Conservation (phyloP, 2,329 filamentous ascomycete species). For the Xylariaceae sp. region DNA sequence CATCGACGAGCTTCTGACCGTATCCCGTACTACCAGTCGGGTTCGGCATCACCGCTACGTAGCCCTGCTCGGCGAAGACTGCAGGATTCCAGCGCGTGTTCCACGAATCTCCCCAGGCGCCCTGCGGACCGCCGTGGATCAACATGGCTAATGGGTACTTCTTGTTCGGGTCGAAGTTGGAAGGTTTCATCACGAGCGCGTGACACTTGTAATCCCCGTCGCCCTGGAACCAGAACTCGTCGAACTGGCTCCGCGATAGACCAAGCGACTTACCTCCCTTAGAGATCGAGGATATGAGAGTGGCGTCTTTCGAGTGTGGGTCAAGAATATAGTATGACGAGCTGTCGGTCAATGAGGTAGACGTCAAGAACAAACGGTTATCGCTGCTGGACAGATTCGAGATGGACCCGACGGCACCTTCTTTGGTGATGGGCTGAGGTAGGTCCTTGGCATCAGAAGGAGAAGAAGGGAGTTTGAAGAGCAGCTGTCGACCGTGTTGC, state of each 20-base stretch:
- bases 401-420: slow-evolving; percentile 52
- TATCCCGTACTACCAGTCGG: slow-evolving; percentile 80
- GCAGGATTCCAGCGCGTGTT: slow-evolving; percentile 77
- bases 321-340: slow-evolving; percentile 61
- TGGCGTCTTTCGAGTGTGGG: slow-evolving; percentile 34
- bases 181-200: slow-evolving; percentile 62
- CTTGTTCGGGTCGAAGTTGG: slow-evolving; percentile 60
- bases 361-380: slow-evolving; percentile 55
- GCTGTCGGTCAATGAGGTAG: slow-evolving; percentile 66
- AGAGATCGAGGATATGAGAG: slow-evolving; percentile 57
- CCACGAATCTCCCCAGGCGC: slow-evolving; percentile 68
- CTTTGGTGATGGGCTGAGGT: slow-evolving; percentile 45
- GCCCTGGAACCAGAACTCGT: slow-evolving; percentile 65
- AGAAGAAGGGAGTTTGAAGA: slow-evolving; percentile 58
- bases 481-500: slow-evolving; percentile 55
- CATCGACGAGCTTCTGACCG: slow-evolving; percentile 70
- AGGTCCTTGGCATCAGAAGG: slow-evolving; percentile 44
- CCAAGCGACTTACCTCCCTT: slow-evolving; percentile 63
- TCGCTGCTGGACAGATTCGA: slow-evolving; percentile 45
- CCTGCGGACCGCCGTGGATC: slow-evolving; percentile 79
- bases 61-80: slow-evolving; percentile 82
- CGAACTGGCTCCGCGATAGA: slow-evolving; percentile 56
- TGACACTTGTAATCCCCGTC: slow-evolving; percentile 61
- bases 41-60: slow-evolving; percentile 76
- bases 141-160: slow-evolving; percentile 75